These are phyloP conservation scores for Populus hybrid DNA, from an alignment of 441 rosid genomes.

Conservation along the genomic window DNA sequence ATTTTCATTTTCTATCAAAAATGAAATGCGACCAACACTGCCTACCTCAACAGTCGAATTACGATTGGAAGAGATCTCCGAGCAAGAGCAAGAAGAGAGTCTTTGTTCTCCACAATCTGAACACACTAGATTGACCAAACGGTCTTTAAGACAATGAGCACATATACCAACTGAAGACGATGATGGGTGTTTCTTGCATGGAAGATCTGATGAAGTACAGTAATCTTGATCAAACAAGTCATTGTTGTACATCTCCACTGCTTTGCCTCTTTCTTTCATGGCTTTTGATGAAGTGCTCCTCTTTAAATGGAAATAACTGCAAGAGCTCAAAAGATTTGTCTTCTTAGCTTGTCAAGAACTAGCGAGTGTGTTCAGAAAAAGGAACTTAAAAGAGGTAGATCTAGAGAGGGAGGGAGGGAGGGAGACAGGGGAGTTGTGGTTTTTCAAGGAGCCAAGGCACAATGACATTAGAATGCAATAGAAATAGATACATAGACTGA, in stretches of 20 bases:
- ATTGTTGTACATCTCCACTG: slow-evolving; percentile 1
- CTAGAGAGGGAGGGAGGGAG: background rate
- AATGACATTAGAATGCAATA: background rate
- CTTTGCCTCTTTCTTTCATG: no score
- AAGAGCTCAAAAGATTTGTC: background rate
- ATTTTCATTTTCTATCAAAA: slow-evolving; percentile 64
- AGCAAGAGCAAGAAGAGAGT: slow-evolving; percentile 90
- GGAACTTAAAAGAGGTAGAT: background rate
- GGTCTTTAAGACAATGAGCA: slow-evolving; percentile 85
- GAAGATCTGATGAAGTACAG: no score
- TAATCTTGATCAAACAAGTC: background rate
- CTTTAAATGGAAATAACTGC: no score
- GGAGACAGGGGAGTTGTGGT: background rate
- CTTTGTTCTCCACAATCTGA: slow-evolving; percentile 95
- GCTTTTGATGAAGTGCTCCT: no score
- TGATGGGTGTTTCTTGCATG: slow-evolving; percentile 34
- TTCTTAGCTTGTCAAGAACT: no score
- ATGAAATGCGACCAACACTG: slow-evolving; percentile 75
- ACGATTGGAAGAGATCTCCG: slow-evolving; percentile 60
- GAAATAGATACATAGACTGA: slow-evolving; percentile 26
- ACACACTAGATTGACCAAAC: slow-evolving; percentile 74
- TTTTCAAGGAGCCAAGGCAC: background rate
- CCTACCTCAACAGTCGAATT: slow-evolving; percentile 56
- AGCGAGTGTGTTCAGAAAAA: background rate
- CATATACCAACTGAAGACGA: slow-evolving; percentile 74